Base-by-base conservation (phyloP, 2,329 filamentous ascomycete species). In the Pseudocercospora cruenta region DNA sequence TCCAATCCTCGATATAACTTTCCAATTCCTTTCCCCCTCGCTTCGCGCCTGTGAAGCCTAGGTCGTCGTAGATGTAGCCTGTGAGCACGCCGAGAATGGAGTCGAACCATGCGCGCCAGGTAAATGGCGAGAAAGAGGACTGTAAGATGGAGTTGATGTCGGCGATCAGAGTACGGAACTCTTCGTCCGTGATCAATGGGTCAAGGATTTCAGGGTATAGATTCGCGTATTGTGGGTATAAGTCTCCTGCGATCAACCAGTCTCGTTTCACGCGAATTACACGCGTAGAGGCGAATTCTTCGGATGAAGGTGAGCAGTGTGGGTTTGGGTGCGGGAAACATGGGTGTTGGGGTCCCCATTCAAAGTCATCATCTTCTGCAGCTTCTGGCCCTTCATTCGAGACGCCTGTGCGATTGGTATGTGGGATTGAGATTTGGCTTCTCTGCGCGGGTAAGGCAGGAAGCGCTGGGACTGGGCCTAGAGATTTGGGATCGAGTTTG, bases 191-290 rank as follows among this genome's bases (percentile, higher is more conserved):
- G 51, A 99, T 81, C 33, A 94, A 88, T 0, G 93, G 92, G 71
- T 97, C 94, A 7, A 99, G 83, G 65, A 99, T 96, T 77, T 99
- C 95, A 0, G 95, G 95, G 74, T 99, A 99, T 2, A 97, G 84
- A 74, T 98, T 97, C 16, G 92, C 95, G 77, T 96, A 98, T 0
- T 94, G 93, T 0, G 95, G 95, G 1, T 94, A 94, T 28, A 97
- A 82, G 78, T 99, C 95, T 39, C 94, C 95, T 67, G 90, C 87
- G 31, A 94, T 80, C 80, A 98, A 90, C 71, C 94, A 99, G 79
- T 99, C 95, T 49, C 95, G 87, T 65, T 90, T 89, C 69, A 99
- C 90, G 16, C 95, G 90, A 74, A 99, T 97, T 70, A 99, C 91
- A 64, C 94, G 90, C 1, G 95, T 99, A 6, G 85, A 88, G 54